Conservation (phyloP, 306 rosid genomes). For the Trifolium pratense region DNA sequence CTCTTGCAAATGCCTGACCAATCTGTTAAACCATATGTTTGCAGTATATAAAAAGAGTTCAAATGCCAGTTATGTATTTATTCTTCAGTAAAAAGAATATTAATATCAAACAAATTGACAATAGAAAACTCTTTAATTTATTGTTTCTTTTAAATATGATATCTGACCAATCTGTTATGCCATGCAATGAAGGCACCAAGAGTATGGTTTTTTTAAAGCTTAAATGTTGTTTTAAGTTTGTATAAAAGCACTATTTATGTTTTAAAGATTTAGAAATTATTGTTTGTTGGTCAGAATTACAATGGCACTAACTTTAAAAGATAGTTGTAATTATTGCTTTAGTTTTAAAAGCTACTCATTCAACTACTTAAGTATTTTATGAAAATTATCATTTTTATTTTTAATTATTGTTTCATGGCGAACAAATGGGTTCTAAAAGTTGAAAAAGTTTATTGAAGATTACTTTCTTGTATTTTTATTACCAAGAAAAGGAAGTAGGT, state of each 20-base stretch:
- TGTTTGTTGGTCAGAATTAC: not conserved
- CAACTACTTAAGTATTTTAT: not conserved
- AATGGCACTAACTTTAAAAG: not conserved
- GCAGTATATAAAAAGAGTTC: too few species aligned
- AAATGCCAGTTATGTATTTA: too few species aligned
- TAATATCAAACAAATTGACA: not conserved
- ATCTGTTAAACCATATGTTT: too few species aligned
- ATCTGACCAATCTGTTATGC: too few species aligned
- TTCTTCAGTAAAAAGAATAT: too few species aligned
- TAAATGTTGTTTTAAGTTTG: not conserved
- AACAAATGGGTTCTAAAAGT: not conserved
- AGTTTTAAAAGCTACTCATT: not conserved
- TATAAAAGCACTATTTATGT: not conserved
- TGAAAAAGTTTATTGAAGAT: not conserved
- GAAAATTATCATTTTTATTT: not conserved
- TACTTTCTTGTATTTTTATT: not conserved
- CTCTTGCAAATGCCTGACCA: too few species aligned
- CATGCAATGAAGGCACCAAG: not conserved
- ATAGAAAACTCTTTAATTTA: not conserved
- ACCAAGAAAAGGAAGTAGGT: conserved; percentile 15
- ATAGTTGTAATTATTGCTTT: not conserved
- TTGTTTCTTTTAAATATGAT: not conserved
- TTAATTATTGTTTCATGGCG: not conserved
- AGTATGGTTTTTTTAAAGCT: too few species aligned
- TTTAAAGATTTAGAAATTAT: not conserved